A percentile compares a stretch with the other conserved stretches of the same genome.
Conservation (phyloP, 192 early-diverging fungal species). For the Backusella parvicylindrica region DNA sequence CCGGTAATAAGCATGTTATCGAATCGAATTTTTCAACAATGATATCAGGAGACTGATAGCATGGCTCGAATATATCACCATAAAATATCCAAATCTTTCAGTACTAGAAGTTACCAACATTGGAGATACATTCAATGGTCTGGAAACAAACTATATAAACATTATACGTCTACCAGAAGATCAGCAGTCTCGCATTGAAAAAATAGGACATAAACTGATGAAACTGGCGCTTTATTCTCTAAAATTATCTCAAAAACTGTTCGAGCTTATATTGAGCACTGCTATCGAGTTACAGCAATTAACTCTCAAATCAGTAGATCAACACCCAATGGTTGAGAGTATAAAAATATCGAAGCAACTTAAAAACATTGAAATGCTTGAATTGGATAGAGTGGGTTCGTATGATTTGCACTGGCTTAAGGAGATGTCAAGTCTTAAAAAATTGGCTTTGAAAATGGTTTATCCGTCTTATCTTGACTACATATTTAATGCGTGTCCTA, state of each 20-base stretch:
- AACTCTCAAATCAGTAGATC: neutral
- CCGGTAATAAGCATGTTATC: neutral
- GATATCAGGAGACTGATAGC: neutral
- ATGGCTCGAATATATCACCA: neutral
- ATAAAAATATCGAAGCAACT: neutral
- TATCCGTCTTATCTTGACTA: neutral
- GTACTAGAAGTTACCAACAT: neutral
- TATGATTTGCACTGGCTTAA: neutral
- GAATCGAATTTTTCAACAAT: neutral
- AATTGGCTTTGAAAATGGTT: neutral
- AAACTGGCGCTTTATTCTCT: neutral
- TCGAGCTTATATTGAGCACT: neutral
- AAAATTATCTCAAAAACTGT: neutral
- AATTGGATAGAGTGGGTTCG: neutral
- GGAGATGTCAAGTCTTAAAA: neutral
- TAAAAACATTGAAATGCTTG: neutral
- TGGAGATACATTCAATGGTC: neutral
- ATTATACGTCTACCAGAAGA: neutral
- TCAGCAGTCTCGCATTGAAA: no score
- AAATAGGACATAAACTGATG: neutral
- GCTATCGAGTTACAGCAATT: neutral
- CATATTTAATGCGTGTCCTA: neutral
- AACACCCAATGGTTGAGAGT: neutral
- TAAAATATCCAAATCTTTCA: neutral
- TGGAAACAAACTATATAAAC: neutral